Evolutionary conservation across 495 filamentous ascomycete genomes (phyloP), one percentile per base, ranked within the genome.

Genomic region (Pyrenula massariospora): DNA sequence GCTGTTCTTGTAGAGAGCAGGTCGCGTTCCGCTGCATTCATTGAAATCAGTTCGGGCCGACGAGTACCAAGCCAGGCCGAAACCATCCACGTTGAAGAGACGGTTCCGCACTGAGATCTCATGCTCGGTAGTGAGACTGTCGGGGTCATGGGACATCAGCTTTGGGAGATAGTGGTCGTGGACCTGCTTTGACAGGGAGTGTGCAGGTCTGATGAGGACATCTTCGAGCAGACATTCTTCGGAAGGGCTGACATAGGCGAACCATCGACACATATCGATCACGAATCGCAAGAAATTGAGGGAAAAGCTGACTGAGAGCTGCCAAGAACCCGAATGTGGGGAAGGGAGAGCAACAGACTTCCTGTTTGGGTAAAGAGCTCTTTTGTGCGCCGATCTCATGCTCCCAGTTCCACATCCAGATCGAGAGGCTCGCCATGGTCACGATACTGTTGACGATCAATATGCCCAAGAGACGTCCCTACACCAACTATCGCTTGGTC

Each of bases 111-210:
- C 62, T 1, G 62, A 64, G 49, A 66, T 69, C 54, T 73, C 58
- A 36, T 68, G 61, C 56, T 70, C 62, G 5, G 62, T 64, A 31
- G 64, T 65, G 24, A 65, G 56, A 15, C 15, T 42, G 24, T 70
- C 60, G 23, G 73, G 65, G 48, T 68, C 56, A 51, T 73, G 73
- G 22, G 70, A 65, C 48, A 78, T 61, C n/a, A 77, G 67, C 23
- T 66, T 58, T 0, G 75, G 75, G 22, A 78, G 68, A 54, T 77
- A 77, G 57, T 78, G 75, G 15, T 74, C 71, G 54, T 75, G 68
- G 58, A 75, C 70, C 65, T 78, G 75, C 54, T 71, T 70, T 55
- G 61, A 58, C 15, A 76, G 66, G 15, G 70, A 66, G 58, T 76
- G 72, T 31, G 66, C 64, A 15, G 24, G 1, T 22, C 56, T 59